Conservation (phyloP, 169 alveolate species). For the Cyclospora cayetanensis region DNA sequence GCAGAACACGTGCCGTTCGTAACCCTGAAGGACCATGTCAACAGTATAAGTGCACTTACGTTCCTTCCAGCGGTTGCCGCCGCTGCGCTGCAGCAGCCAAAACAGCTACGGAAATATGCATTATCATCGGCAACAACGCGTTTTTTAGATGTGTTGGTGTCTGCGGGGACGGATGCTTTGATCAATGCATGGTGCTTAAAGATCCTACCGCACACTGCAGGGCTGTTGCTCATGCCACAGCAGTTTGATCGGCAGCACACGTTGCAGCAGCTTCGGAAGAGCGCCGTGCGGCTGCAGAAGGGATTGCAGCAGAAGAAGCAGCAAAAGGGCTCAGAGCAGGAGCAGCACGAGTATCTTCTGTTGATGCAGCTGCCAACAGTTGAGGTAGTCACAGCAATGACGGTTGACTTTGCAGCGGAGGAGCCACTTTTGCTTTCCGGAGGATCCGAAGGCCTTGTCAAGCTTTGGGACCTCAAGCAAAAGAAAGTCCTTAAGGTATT, state of each 20-base stretch:
- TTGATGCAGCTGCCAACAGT: background rate
- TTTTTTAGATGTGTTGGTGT: background rate
- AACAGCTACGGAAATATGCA: background rate
- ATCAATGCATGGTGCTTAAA: background rate
- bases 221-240: background rate
- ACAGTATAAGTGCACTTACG: background rate
- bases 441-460: background rate
- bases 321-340: background rate
- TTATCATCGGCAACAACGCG: background rate
- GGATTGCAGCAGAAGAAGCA: background rate
- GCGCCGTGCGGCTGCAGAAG: constrained; percentile 6
- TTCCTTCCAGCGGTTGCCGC: background rate
- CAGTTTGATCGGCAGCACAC: too few species aligned
- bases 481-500: too few species aligned
- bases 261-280: background rate
- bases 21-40: background rate
- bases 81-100: background rate
- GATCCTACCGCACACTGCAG: background rate
- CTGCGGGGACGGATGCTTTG: background rate
- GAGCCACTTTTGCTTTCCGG: constrained; percentile 6
- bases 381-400: background rate
- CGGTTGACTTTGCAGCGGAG: background rate
- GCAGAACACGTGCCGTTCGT: background rate
- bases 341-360: background rate
- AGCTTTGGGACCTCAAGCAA: background rate